Conservation (phyloP, 192 early-diverging fungal species). For the Rhizophagus sp. region DNA sequence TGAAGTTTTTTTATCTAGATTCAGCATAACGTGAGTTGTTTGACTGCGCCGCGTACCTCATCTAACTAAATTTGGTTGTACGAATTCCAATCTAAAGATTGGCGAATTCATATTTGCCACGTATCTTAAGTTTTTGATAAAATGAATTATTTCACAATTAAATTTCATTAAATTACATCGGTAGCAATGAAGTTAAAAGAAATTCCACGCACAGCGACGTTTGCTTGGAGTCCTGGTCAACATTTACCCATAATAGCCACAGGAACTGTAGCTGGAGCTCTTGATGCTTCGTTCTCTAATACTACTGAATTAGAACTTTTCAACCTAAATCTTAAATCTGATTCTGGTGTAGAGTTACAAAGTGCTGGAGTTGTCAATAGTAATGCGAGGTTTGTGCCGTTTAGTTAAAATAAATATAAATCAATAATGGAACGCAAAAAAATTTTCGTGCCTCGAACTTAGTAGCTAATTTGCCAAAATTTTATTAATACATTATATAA, state of each 20-base stretch:
- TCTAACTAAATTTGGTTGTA: neutral
- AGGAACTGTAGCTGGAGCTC: slow-evolving; percentile 93
- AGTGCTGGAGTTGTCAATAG: slow-evolving; percentile 56
- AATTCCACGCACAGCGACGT: slow-evolving; percentile 80
- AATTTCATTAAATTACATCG: neutral
- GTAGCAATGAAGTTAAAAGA: slow-evolving; percentile 54
- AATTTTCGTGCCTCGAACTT: neutral
- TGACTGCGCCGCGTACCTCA: too few relatives aligned
- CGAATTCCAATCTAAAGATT: neutral
- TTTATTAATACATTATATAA: neutral
- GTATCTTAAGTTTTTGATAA: neutral
- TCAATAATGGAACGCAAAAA: neutral
- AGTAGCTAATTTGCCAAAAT: neutral
- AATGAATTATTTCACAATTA: neutral
- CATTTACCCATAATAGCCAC: slow-evolving; percentile 77
- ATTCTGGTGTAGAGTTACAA: slow-evolving; percentile 42
- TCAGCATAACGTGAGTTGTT: too few relatives aligned
- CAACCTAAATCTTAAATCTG: slow-evolving; percentile 59
- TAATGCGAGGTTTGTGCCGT: slow-evolving; percentile 57
- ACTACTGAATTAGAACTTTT: slow-evolving; percentile 89
- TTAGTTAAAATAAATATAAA: neutral
- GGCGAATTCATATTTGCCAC: neutral
- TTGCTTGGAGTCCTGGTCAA: slow-evolving; percentile 86
- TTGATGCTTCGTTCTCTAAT: slow-evolving; percentile 94
- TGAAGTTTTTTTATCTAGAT: too few relatives aligned